Evolutionary conservation across 2,329 filamentous ascomycete species (phyloP), one percentile per base, ranked within the genome.

Genomic region (Domatiomyces globalis): DNA sequence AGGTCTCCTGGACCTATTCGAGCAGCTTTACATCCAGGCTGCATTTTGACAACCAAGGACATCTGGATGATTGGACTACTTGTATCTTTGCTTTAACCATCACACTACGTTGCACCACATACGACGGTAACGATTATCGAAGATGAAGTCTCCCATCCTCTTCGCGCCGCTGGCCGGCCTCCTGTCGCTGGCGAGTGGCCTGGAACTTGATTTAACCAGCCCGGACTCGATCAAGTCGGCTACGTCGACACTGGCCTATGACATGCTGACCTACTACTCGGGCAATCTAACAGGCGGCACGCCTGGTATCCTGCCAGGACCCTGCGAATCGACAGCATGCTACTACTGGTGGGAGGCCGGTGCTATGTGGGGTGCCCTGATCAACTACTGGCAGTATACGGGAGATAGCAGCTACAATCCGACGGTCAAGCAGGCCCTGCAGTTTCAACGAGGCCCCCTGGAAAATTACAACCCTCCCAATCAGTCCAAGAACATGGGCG

Each of bases 331-430:
- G 2, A 33, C 49, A 10, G 51, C 22, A 45, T 62, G 58, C 54
- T 67, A 66, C 54, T 66, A 63, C 55, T 68, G 65, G 66, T 67
- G 66, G 66, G 64, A 66, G 53, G 63, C 63, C 1, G 65, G 64
- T 10, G 65, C 64, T 18, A 65, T 67, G 58, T 67, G 66, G 43
- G 63, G 60, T 4, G 55, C 65, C 1, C 55, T 71, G 9, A 63
- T 71, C 55, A 65, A 71, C 49, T 71, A 71, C 54, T 70, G 68
- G 68, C 66, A 62, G 53, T 67, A 65, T 50, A 71, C 69, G 1
- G 65, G 66, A 8, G 69, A 71, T 51, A 61, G 62, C 33, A 65
- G 61, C 29, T 71, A 66, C 61, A 69, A 70, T 52, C 52, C 65
- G 4, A 62, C 68, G 45, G 68, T 68, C 0, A 63, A 49, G 2